Evolutionary conservation across 2,329 filamentous ascomycete species (phyloP).

Genomic region (Ploettnerulaceae sp.): DNA sequence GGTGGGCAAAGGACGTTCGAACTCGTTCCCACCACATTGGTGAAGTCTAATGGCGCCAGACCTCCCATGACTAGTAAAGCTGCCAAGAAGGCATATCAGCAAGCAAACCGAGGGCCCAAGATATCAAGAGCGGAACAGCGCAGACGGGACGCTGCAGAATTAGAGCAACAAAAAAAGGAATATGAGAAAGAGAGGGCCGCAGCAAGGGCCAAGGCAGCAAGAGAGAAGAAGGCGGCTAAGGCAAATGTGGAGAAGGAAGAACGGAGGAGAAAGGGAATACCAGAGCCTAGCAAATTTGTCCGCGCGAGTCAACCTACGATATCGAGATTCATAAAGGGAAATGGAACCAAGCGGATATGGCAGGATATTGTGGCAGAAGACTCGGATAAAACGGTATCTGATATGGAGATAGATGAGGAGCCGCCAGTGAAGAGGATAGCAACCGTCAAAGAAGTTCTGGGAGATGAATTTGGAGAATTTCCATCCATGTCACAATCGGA

Average conservation of each 20-base stretch:
- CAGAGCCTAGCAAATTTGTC: slow-evolving; percentile 44
- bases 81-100: slow-evolving; percentile 43
- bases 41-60: slow-evolving; percentile 19
- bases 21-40: slow-evolving; percentile 37
- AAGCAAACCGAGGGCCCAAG: slow-evolving; percentile 38
- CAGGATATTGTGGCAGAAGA: slow-evolving; percentile 20
- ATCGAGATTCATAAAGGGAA: slow-evolving; percentile 43
- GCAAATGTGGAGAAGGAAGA: slow-evolving; percentile 46
- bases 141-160: slow-evolving; percentile 38
- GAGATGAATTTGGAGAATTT: slow-evolving; percentile 34
- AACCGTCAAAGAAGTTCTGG: slow-evolving; percentile 21
- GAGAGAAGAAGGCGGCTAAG: slow-evolving; percentile 53
- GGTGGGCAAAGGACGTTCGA: slow-evolving; percentile 42
- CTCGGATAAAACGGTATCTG: slow-evolving; percentile 11
- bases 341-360: slow-evolving; percentile 22
- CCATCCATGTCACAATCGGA: slow-evolving; percentile 30
- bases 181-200: slow-evolving; percentile 50
- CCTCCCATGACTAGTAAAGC: slow-evolving; percentile 47
- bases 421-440: slow-evolving; percentile 16
- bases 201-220: slow-evolving; percentile 44
- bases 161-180: slow-evolving; percentile 41
- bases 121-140: slow-evolving; percentile 38
- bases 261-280: slow-evolving; percentile 48
- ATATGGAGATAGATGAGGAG: not conserved
- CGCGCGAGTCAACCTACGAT: slow-evolving; percentile 55